phyloP scores from a whole-genome alignment of 306 rosid genomes.

The Vigna nakashimae region DNA sequence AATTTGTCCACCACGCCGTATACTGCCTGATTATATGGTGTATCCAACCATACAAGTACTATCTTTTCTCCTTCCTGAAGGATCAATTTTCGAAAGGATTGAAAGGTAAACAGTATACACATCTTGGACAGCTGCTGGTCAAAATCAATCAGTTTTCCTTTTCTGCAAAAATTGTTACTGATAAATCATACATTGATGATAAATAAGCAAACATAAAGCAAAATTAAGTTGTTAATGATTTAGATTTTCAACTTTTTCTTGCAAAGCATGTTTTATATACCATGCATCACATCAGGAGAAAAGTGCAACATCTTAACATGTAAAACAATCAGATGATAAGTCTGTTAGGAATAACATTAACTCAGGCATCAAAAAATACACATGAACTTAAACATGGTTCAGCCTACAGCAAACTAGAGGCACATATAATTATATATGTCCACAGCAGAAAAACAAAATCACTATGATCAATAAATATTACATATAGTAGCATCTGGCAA shows the following conservation, averaged over 20 bases:
- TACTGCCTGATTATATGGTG: slow-evolving; percentile 94
- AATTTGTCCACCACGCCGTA: slow-evolving; percentile 92
- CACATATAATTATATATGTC: background rate
- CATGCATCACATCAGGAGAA: slow-evolving; percentile 21
- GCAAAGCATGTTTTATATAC: slow-evolving; percentile 25
- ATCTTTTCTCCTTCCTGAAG: slow-evolving; percentile 99
- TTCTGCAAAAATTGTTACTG: slow-evolving; percentile 56
- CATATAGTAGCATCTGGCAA: slow-evolving; percentile 6
- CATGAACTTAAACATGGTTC: slow-evolving; percentile 6
- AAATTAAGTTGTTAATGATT: slow-evolving; percentile 6
- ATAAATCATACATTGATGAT: slow-evolving; percentile 29
- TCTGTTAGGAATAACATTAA: background rate
- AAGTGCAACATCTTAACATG: background rate
- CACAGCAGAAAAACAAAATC: slow-evolving; percentile 19
- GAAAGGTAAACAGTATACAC: slow-evolving; percentile 85
- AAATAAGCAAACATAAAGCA: background rate
- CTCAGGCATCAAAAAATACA: background rate
- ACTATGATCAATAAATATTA: slow-evolving; percentile 1
- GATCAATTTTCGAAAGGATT: slow-evolving; percentile 83
- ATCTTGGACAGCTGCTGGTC: slow-evolving; percentile 81
- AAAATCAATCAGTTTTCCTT: slow-evolving; percentile 60
- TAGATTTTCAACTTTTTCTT: slow-evolving; percentile 9
- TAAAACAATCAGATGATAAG: slow-evolving; percentile 12
- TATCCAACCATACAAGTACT: slow-evolving; percentile 92
- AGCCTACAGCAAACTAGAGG: slow-evolving; percentile 27